phyloP scores from a whole-genome alignment of 2,329 filamentous ascomycete genomes.

The Sporothrix phasma region DNA sequence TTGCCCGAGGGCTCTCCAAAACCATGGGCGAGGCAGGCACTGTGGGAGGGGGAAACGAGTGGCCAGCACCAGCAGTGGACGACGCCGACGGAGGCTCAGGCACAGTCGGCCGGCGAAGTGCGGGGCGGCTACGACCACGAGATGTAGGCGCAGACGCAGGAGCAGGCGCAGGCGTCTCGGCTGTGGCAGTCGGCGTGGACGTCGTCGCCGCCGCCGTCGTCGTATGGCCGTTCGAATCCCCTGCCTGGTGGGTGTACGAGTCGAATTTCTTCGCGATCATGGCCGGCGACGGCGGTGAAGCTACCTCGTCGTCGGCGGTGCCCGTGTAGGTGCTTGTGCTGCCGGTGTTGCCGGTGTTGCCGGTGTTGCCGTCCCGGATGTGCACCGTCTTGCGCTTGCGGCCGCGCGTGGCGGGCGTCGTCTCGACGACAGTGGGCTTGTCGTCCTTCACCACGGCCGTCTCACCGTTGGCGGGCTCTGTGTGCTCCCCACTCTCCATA shows the following conservation, averaged over 20 bases:
- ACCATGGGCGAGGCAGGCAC: constrained; percentile 17
- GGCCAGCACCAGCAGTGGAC: not conserved
- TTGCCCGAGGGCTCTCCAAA: constrained; percentile 30
- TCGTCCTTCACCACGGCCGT: not conserved
- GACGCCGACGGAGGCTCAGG: not conserved
- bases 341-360: too few relatives aligned
- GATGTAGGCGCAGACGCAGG: not conserved
- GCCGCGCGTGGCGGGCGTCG: constrained; percentile 23
- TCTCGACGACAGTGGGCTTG: not conserved
- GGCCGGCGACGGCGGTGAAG: constrained; percentile 20
- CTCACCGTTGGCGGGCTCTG: not conserved
- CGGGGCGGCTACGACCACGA: constrained; percentile 10
- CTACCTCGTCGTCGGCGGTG: constrained; percentile 17
- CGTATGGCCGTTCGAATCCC: not conserved
- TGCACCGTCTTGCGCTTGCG: constrained; percentile 21
- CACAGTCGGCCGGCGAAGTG: not conserved
- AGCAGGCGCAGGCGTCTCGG: not conserved
- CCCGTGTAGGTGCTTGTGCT: too few relatives aligned
- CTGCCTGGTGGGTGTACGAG: constrained; percentile 19
- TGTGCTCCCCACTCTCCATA: constrained; percentile 36
- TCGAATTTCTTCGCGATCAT: constrained; percentile 29
- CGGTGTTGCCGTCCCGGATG: constrained; percentile 16
- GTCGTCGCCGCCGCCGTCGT: not conserved
- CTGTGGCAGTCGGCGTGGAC: not conserved
- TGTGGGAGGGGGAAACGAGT: not conserved